Conservation (phyloP, 805 yeast genomes). For the Starmera dryadoides region DNA sequence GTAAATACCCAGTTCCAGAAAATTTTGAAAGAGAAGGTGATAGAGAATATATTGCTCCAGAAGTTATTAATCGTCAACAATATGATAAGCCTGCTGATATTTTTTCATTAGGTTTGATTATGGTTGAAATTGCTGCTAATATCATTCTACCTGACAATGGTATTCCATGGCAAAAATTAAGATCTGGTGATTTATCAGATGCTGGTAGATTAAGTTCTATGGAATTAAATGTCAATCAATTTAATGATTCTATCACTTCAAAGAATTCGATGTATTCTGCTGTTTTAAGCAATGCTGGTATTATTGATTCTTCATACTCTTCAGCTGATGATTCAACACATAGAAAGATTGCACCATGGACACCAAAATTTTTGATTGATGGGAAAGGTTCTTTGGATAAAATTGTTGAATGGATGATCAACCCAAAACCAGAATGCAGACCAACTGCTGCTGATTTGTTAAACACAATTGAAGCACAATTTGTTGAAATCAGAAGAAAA, state of each 20-base stretch:
- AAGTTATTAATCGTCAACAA: conserved; percentile 70
- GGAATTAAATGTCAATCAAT: conserved; percentile 36
- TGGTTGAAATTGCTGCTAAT: conserved; percentile 94
- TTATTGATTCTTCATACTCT: conserved; percentile 21
- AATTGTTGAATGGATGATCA: conserved; percentile 82
- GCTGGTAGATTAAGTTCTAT: conserved; percentile 82
- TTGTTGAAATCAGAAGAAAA: conserved; percentile 73
- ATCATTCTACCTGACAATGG: conserved; percentile 94
- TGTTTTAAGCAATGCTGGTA: conserved; percentile 15
- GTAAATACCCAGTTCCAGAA: conserved; percentile 63
- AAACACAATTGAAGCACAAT: conserved; percentile 60
- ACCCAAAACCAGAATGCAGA: conserved; percentile 71
- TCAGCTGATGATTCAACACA: conserved; percentile 14
- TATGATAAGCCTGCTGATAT: conserved; percentile 93
- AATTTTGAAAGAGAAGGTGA: conserved; percentile 91
- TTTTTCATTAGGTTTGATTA: conserved; percentile 87
- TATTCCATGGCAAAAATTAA: conserved; percentile 88
- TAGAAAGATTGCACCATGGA: conserved; percentile 65
- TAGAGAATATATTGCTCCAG: conserved; percentile 96
- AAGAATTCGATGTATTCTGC: conserved; percentile 18
- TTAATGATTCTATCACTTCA: conserved; percentile 16
- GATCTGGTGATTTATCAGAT: conserved; percentile 93
- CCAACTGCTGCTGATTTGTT: conserved; percentile 78
- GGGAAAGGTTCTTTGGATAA: conserved; percentile 67
- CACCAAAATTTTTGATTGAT: conserved; percentile 76